Evolutionary conservation across 2,329 filamentous ascomycete species (phyloP), one percentile per base, ranked within the genome.

Genomic region (Cercospora janseana): DNA sequence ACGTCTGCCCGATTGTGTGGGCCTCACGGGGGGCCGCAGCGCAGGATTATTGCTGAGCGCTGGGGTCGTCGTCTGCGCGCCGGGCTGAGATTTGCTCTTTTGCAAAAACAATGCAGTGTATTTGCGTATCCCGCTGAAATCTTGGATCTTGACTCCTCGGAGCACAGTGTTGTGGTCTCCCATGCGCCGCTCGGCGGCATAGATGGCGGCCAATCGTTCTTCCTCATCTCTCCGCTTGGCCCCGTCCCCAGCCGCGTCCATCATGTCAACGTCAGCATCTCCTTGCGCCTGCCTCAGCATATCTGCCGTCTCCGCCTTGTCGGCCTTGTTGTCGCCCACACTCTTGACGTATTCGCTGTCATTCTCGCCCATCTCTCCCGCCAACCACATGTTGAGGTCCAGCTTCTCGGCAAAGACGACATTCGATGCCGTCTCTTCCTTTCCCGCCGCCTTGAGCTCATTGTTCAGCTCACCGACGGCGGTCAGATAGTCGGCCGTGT

Each of bases 301-400:
- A 43, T 75, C 75, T 18, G 74, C 74, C 2, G 78, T 77, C 6
- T 79, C 78, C 57, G 79, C 72, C 21, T 75, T 70, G 13, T 72
- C 75, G 41, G 71, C 66, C 26, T 68, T 72, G 24, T 85, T 86
- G 16, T 83, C 84, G 20, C 86, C 86, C 43, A 94, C 70, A 6
- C 88, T 85, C 70, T 87, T 90, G 72, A 98, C 95, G 68, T 91
- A 93, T 69, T 97, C 92, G 69, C 86, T 92, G 65, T 94, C 70
- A 29, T 74, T 70, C 65, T 93, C 88, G 66, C 91, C 88, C 43
- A 86, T 87, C 41, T 89, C 88, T 29, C 92, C 91, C 65, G 92
- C 88, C 46, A 98, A 76, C 88, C 90, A 98, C 13, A 89, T 91
- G 61, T 95, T 89, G 56, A 98, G 76, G 69, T 97, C 92, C 46